Evolutionary conservation across 176 grass and related monocot genomes (phyloP), one percentile per base, ranked within the genome.

Genomic region (Carex littledalei): DNA sequence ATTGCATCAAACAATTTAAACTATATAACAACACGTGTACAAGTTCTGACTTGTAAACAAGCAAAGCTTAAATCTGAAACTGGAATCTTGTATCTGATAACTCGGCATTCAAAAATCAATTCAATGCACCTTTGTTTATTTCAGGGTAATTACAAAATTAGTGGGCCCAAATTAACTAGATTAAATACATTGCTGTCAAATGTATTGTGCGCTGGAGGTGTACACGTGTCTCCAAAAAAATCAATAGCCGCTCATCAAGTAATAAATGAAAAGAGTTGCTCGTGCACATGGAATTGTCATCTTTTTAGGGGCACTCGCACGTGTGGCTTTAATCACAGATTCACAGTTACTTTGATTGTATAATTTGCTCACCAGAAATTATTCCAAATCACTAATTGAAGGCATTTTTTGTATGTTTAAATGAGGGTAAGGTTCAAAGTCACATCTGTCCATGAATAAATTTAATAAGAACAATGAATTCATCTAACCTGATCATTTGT

Each of bases 271-370:
- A 29, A 18, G n/a, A 65, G 47, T 61, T 31, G 37, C 54, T 67
- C 85, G 41, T 81, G 85, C 74, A 86, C 71, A 78, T 79, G 85
- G 57, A 65, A 37, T 69, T 86, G 85, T 86, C 74, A 65, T 80
- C 15, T 63, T 79, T 53, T 80, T 70, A 57, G 63, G 8, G n/a
- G 85, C 73, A 86, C 58, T 86, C 22, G 70, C 84, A 86, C 84
- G 57, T 86, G 84, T 67, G 76, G 29, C 61, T 67, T 70, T 37
- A 72, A 70, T 70, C 13, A 52, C 72, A 54, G 21, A 72, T 57
- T 70, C 13, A 52, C 72, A 31, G 21, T 54, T 35, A 8, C 5
- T 69, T 37, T 69, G 13, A 39, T 61, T 37, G 66, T 0, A 75
- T 49, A 39, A 39, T 39, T 26, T 76, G 21, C 72, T 54, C 21